Base-by-base conservation (phyloP, 768 basidiomycete species). In the Mrakia frigida region DNA sequence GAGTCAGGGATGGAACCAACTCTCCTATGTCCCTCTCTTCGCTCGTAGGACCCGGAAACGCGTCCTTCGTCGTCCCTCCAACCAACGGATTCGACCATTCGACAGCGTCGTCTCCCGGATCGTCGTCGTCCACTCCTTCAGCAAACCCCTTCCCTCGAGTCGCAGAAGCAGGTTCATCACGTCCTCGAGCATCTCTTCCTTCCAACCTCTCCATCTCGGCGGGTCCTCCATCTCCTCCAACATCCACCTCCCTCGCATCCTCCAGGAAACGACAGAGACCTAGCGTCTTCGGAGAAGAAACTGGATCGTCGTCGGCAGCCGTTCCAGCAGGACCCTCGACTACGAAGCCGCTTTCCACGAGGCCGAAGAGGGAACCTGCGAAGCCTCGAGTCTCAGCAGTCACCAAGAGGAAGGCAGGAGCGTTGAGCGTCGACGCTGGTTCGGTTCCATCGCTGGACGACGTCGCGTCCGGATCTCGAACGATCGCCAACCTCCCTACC, bases 101-200 rank as follows among this genome's bases (percentile, higher is more conserved):
- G 1, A 37, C 25, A 37, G 31, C 61, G 61, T 33, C 61, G 61
- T 63, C 35, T 50, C 46, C 46, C 46, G 46, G 46, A 14, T 50
- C 46, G 46, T 50, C 46, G 46, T 50, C 46, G 16, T 50, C 39
- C 39, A 68, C 37, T 35, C 25, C 65, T 13, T 21, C 65, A 35
- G 33, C 33, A 37, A 37, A 39, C 35, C 1, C n/a, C 56, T 56
- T 56, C 56, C 25, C 4, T 25, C 56, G 25, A 25, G 28, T 28
- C 56, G 11, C 56, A n/a, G 37, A 68, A 39, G 65, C 65, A 18
- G 65, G 65, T 25, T 39, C 65, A 41, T 68, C 65, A n/a, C 65
- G 65, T 39, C 39, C 23, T 16, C 65, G 65, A 25, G 39, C 37
- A 25, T 37, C 65, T 13, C 21, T 39, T 25, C 65, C 65, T n/a